Evolutionary conservation across 805 yeast species (phyloP).

Genomic region (Hanseniaspora clermontiae): DNA sequence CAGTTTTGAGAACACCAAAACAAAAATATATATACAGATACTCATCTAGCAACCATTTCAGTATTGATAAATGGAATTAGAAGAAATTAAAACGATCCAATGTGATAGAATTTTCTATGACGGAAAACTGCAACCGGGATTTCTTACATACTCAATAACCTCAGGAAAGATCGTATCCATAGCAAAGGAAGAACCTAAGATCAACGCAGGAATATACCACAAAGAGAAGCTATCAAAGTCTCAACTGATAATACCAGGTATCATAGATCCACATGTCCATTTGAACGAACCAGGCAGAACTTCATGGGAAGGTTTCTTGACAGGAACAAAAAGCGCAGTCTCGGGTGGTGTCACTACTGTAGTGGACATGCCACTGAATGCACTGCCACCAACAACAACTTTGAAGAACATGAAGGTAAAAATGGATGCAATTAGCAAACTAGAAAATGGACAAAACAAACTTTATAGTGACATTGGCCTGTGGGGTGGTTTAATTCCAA

Average conservation of each 20-base stretch:
- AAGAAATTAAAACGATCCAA: conserved; percentile 36
- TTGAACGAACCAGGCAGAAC: conserved; percentile 96
- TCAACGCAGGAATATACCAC: conserved; percentile 30
- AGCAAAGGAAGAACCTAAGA: conserved; percentile 31
- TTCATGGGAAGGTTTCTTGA: conserved; percentile 97
- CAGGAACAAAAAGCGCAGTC: conserved; percentile 90
- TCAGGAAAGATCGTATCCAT: conserved; percentile 45
- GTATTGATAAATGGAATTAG: conserved; percentile 34
- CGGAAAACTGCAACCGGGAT: conserved; percentile 41
- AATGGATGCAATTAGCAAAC: conserved; percentile 38
- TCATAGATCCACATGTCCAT: conserved; percentile 89
- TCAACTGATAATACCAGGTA: conserved; percentile 65
- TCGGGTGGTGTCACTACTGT: conserved; percentile 95
- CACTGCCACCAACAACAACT: conserved; percentile 90
- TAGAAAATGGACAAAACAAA: conserved; percentile 45
- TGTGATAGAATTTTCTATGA: conserved; percentile 46
- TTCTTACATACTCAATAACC: conserved; percentile 45
- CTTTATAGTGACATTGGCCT: conserved; percentile 90
- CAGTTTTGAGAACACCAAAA: too few relatives aligned
- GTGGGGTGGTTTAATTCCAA: conserved; percentile 92
- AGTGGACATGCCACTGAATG: conserved; percentile 90
- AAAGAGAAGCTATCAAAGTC: conserved; percentile 38
- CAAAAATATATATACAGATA: too few relatives aligned
- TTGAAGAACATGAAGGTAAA: conserved; percentile 62
- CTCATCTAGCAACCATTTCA: too few relatives aligned